Percentiles rank a stretch among this genome's conserved stretches.
phyloP scores from a whole-genome alignment of 2,329 filamentous ascomycete species.

The Xylaria sp. region DNA sequence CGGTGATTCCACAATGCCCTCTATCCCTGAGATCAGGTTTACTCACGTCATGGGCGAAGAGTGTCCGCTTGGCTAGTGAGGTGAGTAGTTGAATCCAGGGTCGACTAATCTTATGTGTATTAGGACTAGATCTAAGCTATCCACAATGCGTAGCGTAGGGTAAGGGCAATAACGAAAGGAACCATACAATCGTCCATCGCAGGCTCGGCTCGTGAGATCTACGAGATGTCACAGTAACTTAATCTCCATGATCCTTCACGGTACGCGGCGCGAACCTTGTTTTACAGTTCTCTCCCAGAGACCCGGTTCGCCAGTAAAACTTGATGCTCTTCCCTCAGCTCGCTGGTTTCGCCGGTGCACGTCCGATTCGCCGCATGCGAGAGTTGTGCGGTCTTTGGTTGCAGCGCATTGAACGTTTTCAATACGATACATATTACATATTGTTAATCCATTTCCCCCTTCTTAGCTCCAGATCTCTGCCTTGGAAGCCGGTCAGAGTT shows the following conservation, averaged over 20 bases:
- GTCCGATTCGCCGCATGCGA: conserved; percentile 3
- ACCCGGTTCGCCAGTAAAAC: not conserved
- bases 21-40: not conserved
- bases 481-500: not conserved
- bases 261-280: conserved; percentile 28
- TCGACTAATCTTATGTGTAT: not conserved
- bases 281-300: conserved; percentile 7
- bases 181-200: not conserved
- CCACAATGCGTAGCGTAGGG: not conserved
- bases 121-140: not conserved
- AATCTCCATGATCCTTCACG: conserved; percentile 22
- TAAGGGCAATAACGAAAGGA: not conserved
- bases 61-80: not conserved
- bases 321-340: conserved; percentile 5
- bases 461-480: not conserved
- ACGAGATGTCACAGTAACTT: conserved; percentile 16
- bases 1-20: not conserved
- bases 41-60: not conserved
- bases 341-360: conserved; percentile 3
- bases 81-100: no score
- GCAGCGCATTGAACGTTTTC: not conserved
- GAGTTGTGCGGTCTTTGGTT: not conserved
- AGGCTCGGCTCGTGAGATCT: conserved; percentile 8
- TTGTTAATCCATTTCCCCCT: not conserved
- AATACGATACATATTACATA: not conserved